These are phyloP conservation scores for Cryptococcus depauperatus DNA, from an alignment of 1,284 basidiomycete genomes.

Conservation along the genomic window DNA sequence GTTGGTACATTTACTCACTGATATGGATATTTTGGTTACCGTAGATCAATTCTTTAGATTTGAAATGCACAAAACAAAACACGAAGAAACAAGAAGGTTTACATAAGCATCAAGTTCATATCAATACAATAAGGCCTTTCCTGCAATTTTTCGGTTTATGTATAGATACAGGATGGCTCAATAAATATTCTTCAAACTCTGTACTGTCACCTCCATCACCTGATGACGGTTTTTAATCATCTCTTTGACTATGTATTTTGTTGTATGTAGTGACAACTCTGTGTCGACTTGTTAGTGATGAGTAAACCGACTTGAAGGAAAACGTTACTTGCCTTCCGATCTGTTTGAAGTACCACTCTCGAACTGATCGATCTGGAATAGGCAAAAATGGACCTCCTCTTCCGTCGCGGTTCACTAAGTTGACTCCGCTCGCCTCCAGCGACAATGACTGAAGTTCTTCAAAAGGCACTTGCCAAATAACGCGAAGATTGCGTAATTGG, in stretches of 20 bases:
- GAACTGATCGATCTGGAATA: constrained; percentile 48
- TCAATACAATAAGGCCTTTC: too few relatives aligned
- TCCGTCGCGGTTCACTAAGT: constrained; percentile 58
- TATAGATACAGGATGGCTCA: too few relatives aligned
- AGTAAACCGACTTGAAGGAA: neutral
- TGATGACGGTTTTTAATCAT: constrained; percentile 5
- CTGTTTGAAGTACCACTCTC: constrained; percentile 54
- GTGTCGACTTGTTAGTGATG: neutral
- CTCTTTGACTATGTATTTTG: constrained; percentile 28
- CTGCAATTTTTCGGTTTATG: too few relatives aligned
- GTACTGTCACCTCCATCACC: too few relatives aligned
- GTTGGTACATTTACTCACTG: too few relatives aligned
- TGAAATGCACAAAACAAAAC: too few relatives aligned
- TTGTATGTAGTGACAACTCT: constrained; percentile 39
- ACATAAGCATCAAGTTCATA: too few relatives aligned
- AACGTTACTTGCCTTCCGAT: constrained; percentile 42
- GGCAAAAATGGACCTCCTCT: constrained; percentile 52
- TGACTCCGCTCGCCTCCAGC: constrained; percentile 80
- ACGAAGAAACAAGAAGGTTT: too few relatives aligned
- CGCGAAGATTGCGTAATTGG: constrained; percentile 71
- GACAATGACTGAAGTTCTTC: constrained; percentile 79
- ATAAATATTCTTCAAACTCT: too few relatives aligned
- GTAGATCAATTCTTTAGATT: too few relatives aligned
- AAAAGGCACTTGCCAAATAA: constrained; percentile 89
- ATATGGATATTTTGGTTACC: too few relatives aligned